Base-by-base conservation (phyloP, 148 eudicot genomes). In the Fagopyrum homotropicum region DNA sequence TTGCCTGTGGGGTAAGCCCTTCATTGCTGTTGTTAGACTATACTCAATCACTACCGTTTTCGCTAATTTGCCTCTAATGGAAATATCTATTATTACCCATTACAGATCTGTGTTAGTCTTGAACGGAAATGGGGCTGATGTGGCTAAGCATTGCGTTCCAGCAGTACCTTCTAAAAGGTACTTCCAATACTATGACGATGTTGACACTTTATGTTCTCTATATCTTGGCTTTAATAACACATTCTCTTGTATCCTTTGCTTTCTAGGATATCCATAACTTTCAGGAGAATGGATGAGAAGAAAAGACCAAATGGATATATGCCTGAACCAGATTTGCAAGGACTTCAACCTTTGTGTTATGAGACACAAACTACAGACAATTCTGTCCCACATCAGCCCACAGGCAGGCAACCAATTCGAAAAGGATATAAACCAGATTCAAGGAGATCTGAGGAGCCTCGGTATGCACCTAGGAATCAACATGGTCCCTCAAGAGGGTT, bases 1-100 rank as follows among this genome's bases (percentile, higher is more conserved):
- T 75, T 95, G 81, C 99, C 99, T 40, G 88, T 95, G 22, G 99
- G 99, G 99, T 95, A 83, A 83, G 81, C 75, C 11, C 2, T 66
- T 59, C 40, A 35, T 11, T 4, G 5, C 16, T 66, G 35, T 8
- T 12, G 7, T 35, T 35, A 64, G n/a, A 11, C 19, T 8, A 66
- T 3, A 15, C 15, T 35, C 52, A 49, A 35, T 49, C 10, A 9
- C 12, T 49, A 12, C 52, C 52, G 4, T 7, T 12, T 9, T 35
- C 40, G 40, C 17, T 66, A 6, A 49, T 29, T 30, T 0, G 9
- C 46, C 45, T 35, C 71, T 61, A 61, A 61, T 61, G 14, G 17
- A 6, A 30, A 3, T 5, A 4, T 64, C 70, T 35, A 35, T 66
- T 35, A 11, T 49, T 82, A 12, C 54, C 12, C 40, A 6, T 72